phyloP scores from a whole-genome alignment of 1,139 yeast genomes.

The Suhomyces choctaworum region DNA sequence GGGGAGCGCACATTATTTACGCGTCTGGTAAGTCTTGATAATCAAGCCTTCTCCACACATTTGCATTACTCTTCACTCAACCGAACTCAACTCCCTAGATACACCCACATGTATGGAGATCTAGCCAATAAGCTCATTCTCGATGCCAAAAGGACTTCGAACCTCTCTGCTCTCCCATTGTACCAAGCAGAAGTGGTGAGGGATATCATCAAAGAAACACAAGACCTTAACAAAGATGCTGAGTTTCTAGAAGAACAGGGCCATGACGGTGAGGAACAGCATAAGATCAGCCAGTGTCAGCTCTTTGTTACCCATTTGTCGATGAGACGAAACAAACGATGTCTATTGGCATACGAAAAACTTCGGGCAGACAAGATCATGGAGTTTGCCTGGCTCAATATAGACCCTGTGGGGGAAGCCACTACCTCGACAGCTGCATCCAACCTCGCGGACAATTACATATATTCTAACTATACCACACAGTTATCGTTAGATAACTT shows the following conservation, averaged over 20 bases:
- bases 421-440: neutral
- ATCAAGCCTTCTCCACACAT: too few species aligned
- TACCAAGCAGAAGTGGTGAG: constrained; percentile 78
- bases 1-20: too few species aligned
- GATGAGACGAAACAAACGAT: constrained; percentile 85
- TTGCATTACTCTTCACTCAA: too few species aligned
- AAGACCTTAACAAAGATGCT: constrained; percentile 56
- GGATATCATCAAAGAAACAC: constrained; percentile 58
- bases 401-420: constrained; percentile 36
- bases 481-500: constrained; percentile 49
- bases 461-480: constrained; percentile 30
- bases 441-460: constrained; percentile 14
- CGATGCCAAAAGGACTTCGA: constrained; percentile 79
- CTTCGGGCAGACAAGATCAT: constrained; percentile 68
- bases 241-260: constrained; percentile 34
- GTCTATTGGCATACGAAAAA: constrained; percentile 79
- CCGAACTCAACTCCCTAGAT: neutral
- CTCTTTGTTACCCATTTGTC: constrained; percentile 78
- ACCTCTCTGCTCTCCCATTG: constrained; percentile 66
- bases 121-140: constrained; percentile 74
- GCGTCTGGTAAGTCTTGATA: too few species aligned
- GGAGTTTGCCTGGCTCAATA: constrained; percentile 67
- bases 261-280: constrained; percentile 33
- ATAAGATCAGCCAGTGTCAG: constrained; percentile 63
- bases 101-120: constrained; percentile 77